Percentiles rank a stretch among this genome's conserved stretches.
Evolutionary conservation across 305 asterid species (phyloP).

Genomic region (Coffea humblotiana): DNA sequence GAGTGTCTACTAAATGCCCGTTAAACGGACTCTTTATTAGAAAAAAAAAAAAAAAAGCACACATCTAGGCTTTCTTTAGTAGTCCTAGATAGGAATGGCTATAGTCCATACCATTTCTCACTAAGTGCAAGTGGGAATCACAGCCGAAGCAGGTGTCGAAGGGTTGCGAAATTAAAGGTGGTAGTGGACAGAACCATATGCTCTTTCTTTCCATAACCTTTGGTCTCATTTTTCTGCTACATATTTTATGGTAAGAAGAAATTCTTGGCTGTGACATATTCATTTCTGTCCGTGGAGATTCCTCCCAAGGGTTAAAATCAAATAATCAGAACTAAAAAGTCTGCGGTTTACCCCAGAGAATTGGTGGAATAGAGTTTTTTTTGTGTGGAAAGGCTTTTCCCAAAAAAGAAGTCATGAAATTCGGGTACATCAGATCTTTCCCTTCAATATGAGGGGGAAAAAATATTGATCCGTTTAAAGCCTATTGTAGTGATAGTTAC

Average conservation of each 20-base stretch:
- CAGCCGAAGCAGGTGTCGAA: constrained; percentile 22
- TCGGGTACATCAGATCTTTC: neutral
- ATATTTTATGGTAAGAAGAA: constrained; percentile 10
- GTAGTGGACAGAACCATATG: constrained; percentile 59
- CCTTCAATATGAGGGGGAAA: neutral
- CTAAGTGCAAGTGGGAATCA: constrained; percentile 40
- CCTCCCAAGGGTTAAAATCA: neutral
- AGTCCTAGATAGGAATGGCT: neutral
- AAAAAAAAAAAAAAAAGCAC: neutral
- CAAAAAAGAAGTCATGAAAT: neutral
- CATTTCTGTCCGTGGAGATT: constrained; percentile 5
- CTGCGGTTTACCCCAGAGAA: neutral
- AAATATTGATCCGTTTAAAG: too few relatives aligned
- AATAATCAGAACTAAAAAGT: neutral
- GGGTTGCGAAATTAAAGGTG: constrained; percentile 36
- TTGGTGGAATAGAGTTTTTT: neutral
- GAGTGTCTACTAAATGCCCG: too few relatives aligned
- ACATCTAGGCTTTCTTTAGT: neutral
- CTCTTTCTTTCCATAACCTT: constrained; percentile 32
- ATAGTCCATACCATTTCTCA: constrained; percentile 1
- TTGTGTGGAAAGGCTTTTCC: neutral
- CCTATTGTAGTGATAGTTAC: too few relatives aligned
- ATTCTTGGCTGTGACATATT: neutral
- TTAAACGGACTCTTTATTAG: too few relatives aligned
- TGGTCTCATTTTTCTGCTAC: constrained; percentile 27